Evolutionary conservation across 2,329 filamentous ascomycete species (phyloP).

Genomic region (Fusarium drepaniforme): DNA sequence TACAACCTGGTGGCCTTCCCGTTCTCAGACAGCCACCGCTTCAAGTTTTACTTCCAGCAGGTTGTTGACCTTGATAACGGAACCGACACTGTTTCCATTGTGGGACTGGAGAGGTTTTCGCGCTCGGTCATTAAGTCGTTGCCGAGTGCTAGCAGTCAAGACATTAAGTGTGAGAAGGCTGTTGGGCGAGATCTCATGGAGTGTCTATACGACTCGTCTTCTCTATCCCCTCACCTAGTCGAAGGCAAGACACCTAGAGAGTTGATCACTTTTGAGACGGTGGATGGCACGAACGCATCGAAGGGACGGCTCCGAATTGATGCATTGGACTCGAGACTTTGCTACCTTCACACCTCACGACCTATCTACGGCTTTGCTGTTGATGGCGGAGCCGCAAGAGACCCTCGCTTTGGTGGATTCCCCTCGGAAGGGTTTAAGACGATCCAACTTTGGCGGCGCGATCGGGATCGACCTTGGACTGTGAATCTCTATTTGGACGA

Average conservation of each 20-base stretch:
- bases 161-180: constrained; percentile 64
- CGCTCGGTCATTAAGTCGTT: constrained; percentile 74
- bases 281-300: constrained; percentile 50
- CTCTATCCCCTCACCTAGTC: constrained; percentile 70
- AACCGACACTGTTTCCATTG: constrained; percentile 76
- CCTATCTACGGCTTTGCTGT: constrained; percentile 76
- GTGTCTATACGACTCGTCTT: constrained; percentile 77
- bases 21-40: constrained; percentile 81
- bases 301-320: constrained; percentile 74
- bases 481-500: constrained; percentile 58
- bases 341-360: constrained; percentile 78
- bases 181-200: constrained; percentile 63
- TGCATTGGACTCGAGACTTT: constrained; percentile 82
- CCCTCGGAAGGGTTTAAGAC: constrained; percentile 73
- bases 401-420: constrained; percentile 74
- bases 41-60: constrained; percentile 92
- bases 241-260: constrained; percentile 58
- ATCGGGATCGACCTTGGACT: constrained; percentile 82
- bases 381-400: constrained; percentile 67
- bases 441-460: constrained; percentile 84
- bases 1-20: constrained; percentile 93
- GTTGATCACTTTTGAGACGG: constrained; percentile 72
- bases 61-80: constrained; percentile 81
- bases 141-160: constrained; percentile 76
- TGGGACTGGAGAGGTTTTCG: constrained; percentile 76